Base-by-base conservation (phyloP, 2,329 filamentous ascomycete species). In the Pseudocercospora fijiensis region DNA sequence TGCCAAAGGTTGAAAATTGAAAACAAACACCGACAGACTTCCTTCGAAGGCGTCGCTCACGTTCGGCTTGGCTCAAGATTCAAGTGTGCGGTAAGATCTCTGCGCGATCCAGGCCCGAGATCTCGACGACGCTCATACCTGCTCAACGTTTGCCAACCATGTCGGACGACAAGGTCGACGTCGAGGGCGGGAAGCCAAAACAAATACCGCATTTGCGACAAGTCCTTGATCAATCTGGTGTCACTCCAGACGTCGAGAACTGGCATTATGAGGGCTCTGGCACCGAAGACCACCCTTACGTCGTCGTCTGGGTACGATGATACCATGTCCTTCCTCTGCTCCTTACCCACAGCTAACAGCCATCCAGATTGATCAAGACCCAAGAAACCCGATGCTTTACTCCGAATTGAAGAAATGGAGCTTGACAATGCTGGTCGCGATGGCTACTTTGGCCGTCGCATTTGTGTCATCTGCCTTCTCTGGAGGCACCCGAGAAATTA, bases 391-490 rank as follows among this genome's bases (percentile, higher is more conserved):
- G 0, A 84, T 88, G 81, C 79, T 80, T 56, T 90, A 86, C 70
- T 77, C 82, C 9, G 64, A 72, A 1, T 61, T 72, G 27, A 84
- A 83, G 76, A 91, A 91, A 78, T 92, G 89, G 89, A 73, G 75
- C 28, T 85, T 89, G 67, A 89, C 87, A 1, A 72, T 84, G 58
- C 74, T 88, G 45, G 85, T 88, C 62, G 88, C 89, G 11, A 70
- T 89, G 27, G 85, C 89, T 13, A 89, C 88, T 1, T 81, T 92
- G 49, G 88, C 78, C 27, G 88, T 91, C 28, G 81, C 90, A 2
- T 89, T 92, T 70, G 85, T 86, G 60, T 90, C 87, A 18, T 88
- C 86, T 1, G 88, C 88, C 30, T 90, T 86, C 74, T 85, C 84
- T 3, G 85, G 86, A 11, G 85, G 85, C 53, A 74, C 87, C 13